Conservation (phyloP, 495 filamentous ascomycete species). For the Ramalina peruviana region DNA sequence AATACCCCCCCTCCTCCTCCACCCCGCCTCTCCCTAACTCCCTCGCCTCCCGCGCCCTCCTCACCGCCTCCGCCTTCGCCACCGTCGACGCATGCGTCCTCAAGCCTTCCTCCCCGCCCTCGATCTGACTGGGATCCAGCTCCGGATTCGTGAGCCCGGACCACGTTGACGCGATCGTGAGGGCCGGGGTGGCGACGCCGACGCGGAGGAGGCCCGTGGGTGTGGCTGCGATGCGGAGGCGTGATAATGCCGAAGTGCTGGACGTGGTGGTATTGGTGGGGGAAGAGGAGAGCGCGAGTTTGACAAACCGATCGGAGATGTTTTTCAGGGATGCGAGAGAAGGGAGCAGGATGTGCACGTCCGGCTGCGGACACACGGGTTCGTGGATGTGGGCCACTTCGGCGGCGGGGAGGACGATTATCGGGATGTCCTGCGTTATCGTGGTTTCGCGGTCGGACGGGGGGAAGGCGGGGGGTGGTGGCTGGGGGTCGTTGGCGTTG, state of each 20-base stretch:
- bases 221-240: conserved; percentile 72
- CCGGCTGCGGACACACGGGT: conserved; percentile 77
- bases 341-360: conserved; percentile 85
- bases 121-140: conserved; percentile 58
- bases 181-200: conserved; percentile 58
- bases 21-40: conserved; percentile 84
- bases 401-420: conserved; percentile 67
- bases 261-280: conserved; percentile 10
- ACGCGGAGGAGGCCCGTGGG: conserved; percentile 78
- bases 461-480: conserved; percentile 18
- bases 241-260: conserved; percentile 34
- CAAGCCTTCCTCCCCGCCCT: conserved; percentile 45
- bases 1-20: conserved; percentile 44
- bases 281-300: conserved; percentile 32
- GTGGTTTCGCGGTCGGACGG: conserved; percentile 60
- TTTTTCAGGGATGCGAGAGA: conserved; percentile 70
- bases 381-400: conserved; percentile 79
- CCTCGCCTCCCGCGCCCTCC: conserved; percentile 40
- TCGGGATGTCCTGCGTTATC: conserved; percentile 93
- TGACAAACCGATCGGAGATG: conserved; percentile 88
- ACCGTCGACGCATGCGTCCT: conserved; percentile 58
- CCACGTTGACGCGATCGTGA: conserved; percentile 76
- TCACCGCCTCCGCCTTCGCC: conserved; percentile 47
- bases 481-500: conserved; percentile 6
- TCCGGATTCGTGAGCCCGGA: conserved; percentile 68